Percentiles rank a stretch among this genome's conserved stretches.
Conservation (phyloP, 2,329 filamentous ascomycete genomes). For the Coniella lustricola region DNA sequence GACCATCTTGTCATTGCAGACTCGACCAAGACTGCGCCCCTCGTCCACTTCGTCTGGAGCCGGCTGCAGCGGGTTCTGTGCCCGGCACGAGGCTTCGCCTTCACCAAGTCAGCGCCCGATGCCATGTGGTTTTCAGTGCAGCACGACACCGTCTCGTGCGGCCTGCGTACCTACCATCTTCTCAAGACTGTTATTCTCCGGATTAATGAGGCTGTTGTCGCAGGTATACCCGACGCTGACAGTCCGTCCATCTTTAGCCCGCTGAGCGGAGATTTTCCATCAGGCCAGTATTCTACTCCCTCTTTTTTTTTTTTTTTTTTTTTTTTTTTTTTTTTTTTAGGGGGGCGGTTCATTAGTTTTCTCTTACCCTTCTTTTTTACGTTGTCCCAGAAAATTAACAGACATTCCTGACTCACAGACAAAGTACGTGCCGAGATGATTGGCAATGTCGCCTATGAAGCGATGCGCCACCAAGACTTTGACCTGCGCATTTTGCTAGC, state of each 20-base stretch:
- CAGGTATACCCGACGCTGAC: not conserved
- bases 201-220: not conserved
- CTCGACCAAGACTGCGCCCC: not conserved
- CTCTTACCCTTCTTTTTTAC: no score
- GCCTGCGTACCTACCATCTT: no score
- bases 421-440: constrained; percentile 1
- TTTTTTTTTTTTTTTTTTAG: no score
- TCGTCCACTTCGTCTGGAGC: not conserved
- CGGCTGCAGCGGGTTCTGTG: not conserved
- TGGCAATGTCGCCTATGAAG: not conserved
- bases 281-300: not conserved
- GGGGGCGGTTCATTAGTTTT: no score
- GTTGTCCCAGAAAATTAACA: no score
- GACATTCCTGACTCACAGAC: not conserved
- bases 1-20: not conserved
- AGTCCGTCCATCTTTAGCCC: not conserved
- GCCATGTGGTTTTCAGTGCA: not conserved
- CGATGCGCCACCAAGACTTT: not conserved
- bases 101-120: not conserved
- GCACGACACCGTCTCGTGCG: no score
- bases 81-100: not conserved
- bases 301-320: not conserved
- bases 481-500: not conserved
- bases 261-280: not conserved
- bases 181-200: no score